Evolutionary conservation across 768 basidiomycete species (phyloP).

Genomic region (Gymnopilus junonius): DNA sequence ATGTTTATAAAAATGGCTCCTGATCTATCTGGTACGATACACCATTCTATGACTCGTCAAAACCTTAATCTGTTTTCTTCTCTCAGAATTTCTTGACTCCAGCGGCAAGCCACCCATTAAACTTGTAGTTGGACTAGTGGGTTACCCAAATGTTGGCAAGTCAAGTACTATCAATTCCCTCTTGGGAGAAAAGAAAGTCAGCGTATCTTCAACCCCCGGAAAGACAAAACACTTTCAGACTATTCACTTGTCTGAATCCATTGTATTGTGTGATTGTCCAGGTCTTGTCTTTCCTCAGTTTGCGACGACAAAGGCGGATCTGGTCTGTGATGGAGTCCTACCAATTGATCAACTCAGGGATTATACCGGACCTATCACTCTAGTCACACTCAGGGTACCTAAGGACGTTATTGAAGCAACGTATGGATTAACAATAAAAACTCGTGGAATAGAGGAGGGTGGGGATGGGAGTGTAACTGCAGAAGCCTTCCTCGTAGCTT

Average conservation of each 20-base stretch:
- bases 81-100: conserved; percentile 61
- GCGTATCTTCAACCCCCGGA: conserved; percentile 96
- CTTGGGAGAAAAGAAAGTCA: conserved; percentile 96
- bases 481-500: conserved; percentile 82
- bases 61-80: neutral
- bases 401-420: conserved; percentile 84
- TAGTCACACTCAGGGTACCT: conserved; percentile 82
- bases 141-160: conserved; percentile 99
- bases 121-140: conserved; percentile 88
- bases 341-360: conserved; percentile 98
- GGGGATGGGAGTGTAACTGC: conserved; percentile 77
- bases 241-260: conserved; percentile 86
- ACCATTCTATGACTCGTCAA: neutral
- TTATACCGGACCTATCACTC: conserved; percentile 79
- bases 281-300: conserved; percentile 99
- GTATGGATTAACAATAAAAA: conserved; percentile 83
- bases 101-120: conserved; percentile 63
- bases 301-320: conserved; percentile 93
- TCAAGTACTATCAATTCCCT: conserved; percentile 98
- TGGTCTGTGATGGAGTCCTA: conserved; percentile 95
- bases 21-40: conserved; percentile 58
- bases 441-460: conserved; percentile 73
- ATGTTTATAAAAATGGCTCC: conserved; percentile 78
- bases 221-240: conserved; percentile 99
- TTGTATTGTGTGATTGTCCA: conserved; percentile 95